Evolutionary conservation across 768 basidiomycete species (phyloP).

Genomic region (Dacryopinax spathularia): DNA sequence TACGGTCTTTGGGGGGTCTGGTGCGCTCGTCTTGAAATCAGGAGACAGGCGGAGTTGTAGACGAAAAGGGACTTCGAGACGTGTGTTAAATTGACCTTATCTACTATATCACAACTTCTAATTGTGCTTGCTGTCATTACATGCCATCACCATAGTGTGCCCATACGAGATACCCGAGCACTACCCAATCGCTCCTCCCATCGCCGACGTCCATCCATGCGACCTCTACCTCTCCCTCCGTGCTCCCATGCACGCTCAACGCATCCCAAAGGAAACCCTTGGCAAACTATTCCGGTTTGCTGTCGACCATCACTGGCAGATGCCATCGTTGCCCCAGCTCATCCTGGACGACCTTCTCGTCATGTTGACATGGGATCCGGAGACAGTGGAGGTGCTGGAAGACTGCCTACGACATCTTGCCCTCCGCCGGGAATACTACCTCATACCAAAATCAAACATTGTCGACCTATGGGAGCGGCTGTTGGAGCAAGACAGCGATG

Average conservation of each 20-base stretch:
- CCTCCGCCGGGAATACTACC: background rate
- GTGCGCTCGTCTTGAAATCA: background rate
- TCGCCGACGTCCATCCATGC: background rate
- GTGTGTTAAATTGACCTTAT: background rate
- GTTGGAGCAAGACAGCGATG: background rate
- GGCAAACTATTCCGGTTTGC: background rate
- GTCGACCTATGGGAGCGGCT: background rate
- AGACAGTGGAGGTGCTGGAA: background rate
- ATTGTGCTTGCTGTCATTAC: background rate
- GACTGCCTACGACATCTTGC: background rate
- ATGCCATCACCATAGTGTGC: background rate
- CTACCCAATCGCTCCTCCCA: background rate
- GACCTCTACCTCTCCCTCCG: background rate
- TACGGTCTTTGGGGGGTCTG: too few relatives aligned
- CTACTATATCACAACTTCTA: background rate
- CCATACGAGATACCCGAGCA: background rate
- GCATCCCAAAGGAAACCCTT: background rate
- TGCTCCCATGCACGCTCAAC: background rate
- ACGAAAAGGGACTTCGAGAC: background rate
- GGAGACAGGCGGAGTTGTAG: background rate
- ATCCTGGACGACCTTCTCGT: background rate
- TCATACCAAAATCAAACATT: background rate
- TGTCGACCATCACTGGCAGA: background rate
- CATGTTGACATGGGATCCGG: background rate
- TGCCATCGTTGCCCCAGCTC: background rate